phyloP scores from a whole-genome alignment of 371 early-diverging fungal genomes.

The Rhizomucor pusillus region DNA sequence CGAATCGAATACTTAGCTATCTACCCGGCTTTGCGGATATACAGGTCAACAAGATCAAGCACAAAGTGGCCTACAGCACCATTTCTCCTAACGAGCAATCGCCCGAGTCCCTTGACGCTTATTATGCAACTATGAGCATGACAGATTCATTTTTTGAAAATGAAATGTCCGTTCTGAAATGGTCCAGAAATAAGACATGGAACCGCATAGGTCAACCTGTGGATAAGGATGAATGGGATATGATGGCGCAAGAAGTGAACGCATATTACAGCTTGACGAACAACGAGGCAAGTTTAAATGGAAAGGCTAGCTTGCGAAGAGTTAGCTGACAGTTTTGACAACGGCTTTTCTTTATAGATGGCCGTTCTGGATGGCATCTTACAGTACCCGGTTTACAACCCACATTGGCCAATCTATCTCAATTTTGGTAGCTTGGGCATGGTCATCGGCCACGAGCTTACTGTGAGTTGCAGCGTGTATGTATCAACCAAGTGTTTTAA shows the following conservation, averaged over 20 bases:
- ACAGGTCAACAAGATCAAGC: conserved; percentile 26
- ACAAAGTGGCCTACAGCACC: conserved; percentile 52
- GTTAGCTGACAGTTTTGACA: not conserved
- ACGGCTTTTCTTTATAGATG: conserved; percentile 19
- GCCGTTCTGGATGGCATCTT: conserved; percentile 64
- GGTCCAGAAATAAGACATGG: conserved; percentile 23
- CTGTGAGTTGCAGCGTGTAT: conserved; percentile 28
- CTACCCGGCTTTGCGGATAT: not conserved
- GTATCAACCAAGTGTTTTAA: not conserved
- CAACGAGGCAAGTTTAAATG: conserved; percentile 31
- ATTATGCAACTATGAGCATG: conserved; percentile 37
- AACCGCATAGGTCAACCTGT: conserved; percentile 33
- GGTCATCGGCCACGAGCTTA: conserved; percentile 63
- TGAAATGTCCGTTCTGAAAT: conserved; percentile 20
- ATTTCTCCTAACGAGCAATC: conserved; percentile 44
- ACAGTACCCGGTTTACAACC: conserved; percentile 44
- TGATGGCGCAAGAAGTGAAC: conserved; percentile 62
- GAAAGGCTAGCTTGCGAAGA: too few relatives aligned
- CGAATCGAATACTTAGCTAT: too few relatives aligned
- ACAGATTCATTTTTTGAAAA: conserved; percentile 45
- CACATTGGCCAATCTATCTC: conserved; percentile 45
- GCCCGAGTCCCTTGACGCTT: conserved; percentile 36
- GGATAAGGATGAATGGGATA: conserved; percentile 49
- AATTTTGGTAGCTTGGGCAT: conserved; percentile 62
- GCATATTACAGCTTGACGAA: conserved; percentile 54